phyloP scores from a whole-genome alignment of 202 grass and related monocot genomes.

The Zoysia matrella region DNA sequence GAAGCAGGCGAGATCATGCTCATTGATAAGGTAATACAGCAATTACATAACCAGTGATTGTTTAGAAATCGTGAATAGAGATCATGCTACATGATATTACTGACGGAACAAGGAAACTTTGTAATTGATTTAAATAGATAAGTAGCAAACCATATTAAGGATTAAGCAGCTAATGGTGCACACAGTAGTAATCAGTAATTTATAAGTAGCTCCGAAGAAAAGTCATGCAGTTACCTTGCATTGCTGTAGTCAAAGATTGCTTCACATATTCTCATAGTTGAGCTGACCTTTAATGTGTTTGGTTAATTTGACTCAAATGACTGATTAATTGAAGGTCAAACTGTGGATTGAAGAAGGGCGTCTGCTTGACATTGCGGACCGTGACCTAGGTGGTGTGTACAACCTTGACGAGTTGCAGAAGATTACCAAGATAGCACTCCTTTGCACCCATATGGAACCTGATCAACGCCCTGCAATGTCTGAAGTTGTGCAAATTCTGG shows the following conservation, averaged over 20 bases:
- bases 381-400: conserved; percentile 54
- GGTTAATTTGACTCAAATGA: conserved; percentile 22
- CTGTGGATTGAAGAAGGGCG: conserved; percentile 49
- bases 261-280: conserved; percentile 33
- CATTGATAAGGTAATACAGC: conserved; percentile 73
- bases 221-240: conserved; percentile 13
- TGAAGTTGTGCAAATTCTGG: conserved; percentile 81
- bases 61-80: not conserved
- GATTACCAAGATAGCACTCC: conserved; percentile 78
- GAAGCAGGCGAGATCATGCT: conserved; percentile 32
- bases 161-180: not conserved
- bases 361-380: conserved; percentile 58
- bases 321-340: conserved; percentile 65
- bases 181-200: conserved; percentile 34
- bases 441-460: conserved; percentile 71
- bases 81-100: conserved; percentile 14
- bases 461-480: conserved; percentile 81
- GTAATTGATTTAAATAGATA: not conserved
- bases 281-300: not conserved
- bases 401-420: conserved; percentile 53
- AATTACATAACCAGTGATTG: conserved; percentile 1
- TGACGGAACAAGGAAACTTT: conserved; percentile 23
- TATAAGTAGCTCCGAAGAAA: conserved; percentile 6
- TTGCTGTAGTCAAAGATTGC: not conserved
- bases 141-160: conserved; percentile 8